Base-by-base conservation (phyloP, 2,329 filamentous ascomycete species). In the Alternaria burnsii region DNA sequence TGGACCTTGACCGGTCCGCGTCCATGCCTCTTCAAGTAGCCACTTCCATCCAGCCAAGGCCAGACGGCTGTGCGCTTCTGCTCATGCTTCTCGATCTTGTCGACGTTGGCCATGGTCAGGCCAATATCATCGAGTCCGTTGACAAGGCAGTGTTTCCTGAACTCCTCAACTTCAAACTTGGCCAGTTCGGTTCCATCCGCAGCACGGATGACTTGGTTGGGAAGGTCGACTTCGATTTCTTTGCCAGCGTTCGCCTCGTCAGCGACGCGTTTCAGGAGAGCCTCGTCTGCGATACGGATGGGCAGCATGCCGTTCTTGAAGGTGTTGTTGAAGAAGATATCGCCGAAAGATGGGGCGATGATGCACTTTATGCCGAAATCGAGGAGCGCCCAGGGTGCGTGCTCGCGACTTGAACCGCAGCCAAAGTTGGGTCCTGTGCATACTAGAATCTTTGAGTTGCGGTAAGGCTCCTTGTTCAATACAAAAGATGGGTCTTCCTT, bases 221-320 rank as follows among this genome's bases (percentile, higher is more conserved):
- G 88, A 50, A 98, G 88, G 76, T 98, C 94, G 62, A 98, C 86
- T 81, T 97, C 94, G 66, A 98, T 83, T 78, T 97, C 94, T 59
- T 86, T 86, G 58, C 93, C 93, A 4, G 91, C 91, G 38, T 85
- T 85, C 34, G 94, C 94, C 79, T 96, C 92, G 26, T 84, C 87
- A 38, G 91, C 89, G 66, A 98, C 89, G 63, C 84, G 85, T 43
- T 91, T 85, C 4, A 97, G 82, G 32, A 87, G 84, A 1, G 81
- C 83, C 67, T 88, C 81, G 78, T 94, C 88, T 32, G 85, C 82
- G 75, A 98, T 91, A 60, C 85, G 82, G 62, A 98, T 88, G 48
- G 94, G 94, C 65, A 98, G 84, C 95, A 98, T 98, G 83, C 94
- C 94, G 83, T 99, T 99, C 87, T 99, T 98, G 87, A 97, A 98